These are phyloP conservation scores for Stephania cephalantha DNA, from an alignment of 164 flowering plant genomes.

Conservation along the genomic window DNA sequence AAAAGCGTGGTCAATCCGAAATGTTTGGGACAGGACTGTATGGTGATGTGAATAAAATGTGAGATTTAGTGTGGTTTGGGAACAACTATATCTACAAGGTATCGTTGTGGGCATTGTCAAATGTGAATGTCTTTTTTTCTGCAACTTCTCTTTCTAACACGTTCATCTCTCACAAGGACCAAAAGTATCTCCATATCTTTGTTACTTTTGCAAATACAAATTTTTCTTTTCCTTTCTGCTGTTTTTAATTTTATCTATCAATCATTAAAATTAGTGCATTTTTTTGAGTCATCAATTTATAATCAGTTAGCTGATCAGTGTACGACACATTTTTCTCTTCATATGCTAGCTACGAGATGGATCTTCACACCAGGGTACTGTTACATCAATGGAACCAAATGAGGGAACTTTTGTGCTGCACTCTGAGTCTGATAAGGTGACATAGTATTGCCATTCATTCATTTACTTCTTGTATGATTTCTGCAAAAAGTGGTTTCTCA, in stretches of 20 bases:
- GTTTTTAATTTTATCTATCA: not conserved
- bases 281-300: not conserved
- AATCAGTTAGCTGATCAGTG: not conserved
- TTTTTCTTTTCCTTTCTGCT: not conserved
- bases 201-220: not conserved
- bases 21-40: not conserved
- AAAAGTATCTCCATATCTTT: not conserved
- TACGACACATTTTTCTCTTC: constrained; percentile 1
- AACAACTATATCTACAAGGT: too few species aligned
- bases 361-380: constrained; percentile 86
- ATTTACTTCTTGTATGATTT: not conserved
- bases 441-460: constrained; percentile 1
- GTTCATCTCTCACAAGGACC: too few species aligned
- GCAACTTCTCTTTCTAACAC: too few species aligned
- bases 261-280: not conserved
- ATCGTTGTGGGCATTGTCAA: too few species aligned
- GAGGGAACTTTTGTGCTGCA: constrained; percentile 75
- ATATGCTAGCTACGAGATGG: constrained; percentile 84
- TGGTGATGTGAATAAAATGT: not conserved
- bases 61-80: too few species aligned
- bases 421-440: constrained; percentile 69
- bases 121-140: too few species aligned
- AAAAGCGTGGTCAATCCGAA: not conserved
- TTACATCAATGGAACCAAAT: constrained; percentile 97
- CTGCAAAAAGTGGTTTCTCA: not conserved